These are phyloP conservation scores for Spathaspora boniae DNA, from an alignment of 805 yeast genomes.

Conservation along the genomic window DNA sequence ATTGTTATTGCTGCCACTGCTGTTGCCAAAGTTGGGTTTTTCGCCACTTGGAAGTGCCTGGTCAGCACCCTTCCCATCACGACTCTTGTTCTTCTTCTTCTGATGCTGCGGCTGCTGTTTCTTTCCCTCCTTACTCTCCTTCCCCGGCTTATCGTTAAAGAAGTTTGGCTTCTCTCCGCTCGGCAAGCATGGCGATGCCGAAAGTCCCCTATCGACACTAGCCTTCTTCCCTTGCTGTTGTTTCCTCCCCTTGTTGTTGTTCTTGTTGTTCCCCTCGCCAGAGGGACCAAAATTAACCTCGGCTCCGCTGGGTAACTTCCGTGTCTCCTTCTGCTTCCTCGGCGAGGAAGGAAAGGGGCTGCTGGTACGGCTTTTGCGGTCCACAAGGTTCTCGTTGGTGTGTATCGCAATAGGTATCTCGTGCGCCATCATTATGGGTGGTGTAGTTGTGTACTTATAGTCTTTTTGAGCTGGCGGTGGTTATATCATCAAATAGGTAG, in stretches of 20 bases:
- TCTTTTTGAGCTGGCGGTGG: no score
- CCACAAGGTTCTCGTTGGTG: conserved; percentile 11
- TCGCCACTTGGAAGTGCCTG: conserved; percentile 4
- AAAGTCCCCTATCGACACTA: conserved; percentile 6
- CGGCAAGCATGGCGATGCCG: conserved; percentile 20
- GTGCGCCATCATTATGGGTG: conserved; percentile 32
- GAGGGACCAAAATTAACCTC: conserved; percentile 27
- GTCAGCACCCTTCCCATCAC: conserved; percentile 1
- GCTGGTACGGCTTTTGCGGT: not conserved
- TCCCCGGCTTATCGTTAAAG: conserved; percentile 11
- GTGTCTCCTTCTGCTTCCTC: no score
- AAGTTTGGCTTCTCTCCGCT: conserved; percentile 30
- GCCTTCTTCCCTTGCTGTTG: conserved; percentile 7
- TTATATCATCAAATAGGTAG: no score
- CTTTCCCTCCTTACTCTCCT: conserved; percentile 6
- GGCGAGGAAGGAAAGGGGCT: no score
- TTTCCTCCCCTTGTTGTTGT: conserved; percentile 8
- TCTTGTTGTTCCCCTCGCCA: conserved; percentile 7
- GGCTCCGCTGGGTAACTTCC: conserved; percentile 27
- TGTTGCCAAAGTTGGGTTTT: conserved; percentile 18
- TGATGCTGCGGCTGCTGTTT: conserved; percentile 10
- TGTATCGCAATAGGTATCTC: conserved; percentile 28
- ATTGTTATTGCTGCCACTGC: conserved; percentile 9
- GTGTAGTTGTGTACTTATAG: no score
- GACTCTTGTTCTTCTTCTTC: conserved; percentile 7